phyloP scores from a whole-genome alignment of 2,329 filamentous ascomycete genomes.

The Eutypa lata region DNA sequence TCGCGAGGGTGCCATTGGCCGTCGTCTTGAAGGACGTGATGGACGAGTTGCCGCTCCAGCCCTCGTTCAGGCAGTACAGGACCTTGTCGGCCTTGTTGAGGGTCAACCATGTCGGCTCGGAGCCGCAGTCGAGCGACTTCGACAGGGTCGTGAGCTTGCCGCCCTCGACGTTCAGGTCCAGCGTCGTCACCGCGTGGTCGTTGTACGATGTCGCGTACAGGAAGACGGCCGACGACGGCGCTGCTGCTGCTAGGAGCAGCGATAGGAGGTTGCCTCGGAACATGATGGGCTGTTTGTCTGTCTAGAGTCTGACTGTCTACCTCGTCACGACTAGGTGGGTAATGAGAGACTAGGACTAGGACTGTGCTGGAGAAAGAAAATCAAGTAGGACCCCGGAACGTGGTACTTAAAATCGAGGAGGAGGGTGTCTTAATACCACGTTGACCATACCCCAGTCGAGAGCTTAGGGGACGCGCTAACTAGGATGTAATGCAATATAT shows the following conservation, averaged over 20 bases:
- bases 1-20: constrained; percentile 46
- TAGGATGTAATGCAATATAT: not conserved
- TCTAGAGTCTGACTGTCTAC: not conserved
- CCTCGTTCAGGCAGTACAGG: constrained; percentile 62
- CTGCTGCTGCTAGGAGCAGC: constrained; percentile 18
- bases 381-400: not conserved
- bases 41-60: constrained; percentile 19
- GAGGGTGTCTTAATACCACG: not conserved
- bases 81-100: constrained; percentile 46
- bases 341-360: not conserved
- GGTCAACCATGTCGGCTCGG: constrained; percentile 59
- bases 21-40: constrained; percentile 30
- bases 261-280: constrained; percentile 17
- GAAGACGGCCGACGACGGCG: constrained; percentile 33
- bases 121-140: constrained; percentile 45
- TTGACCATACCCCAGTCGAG: no score
- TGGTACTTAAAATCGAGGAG: not conserved
- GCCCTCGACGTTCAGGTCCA: constrained; percentile 33
- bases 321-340: not conserved
- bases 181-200: constrained; percentile 42
- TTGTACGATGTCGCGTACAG: constrained; percentile 49
- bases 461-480: not conserved
- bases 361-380: not conserved
- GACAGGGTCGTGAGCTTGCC: constrained; percentile 40
- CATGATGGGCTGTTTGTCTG: not conserved